Evolutionary conservation across 371 early-diverging fungal species (phyloP), one percentile per base, ranked within the genome.

Genomic region (Circinella umbellata): DNA sequence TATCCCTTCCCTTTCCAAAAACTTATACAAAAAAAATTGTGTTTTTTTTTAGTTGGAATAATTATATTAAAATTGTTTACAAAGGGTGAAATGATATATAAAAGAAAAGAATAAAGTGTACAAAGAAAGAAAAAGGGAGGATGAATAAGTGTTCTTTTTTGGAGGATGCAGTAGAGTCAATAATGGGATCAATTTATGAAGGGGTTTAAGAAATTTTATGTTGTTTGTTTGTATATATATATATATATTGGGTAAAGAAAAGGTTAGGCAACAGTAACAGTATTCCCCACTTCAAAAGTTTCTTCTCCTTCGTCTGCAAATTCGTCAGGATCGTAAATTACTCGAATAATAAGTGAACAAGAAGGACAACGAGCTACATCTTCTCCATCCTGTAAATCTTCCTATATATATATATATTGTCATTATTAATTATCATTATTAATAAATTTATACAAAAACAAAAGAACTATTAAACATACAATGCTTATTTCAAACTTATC

Each of bases 311-410:
- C 82, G 53, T 80, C 85, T 39, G 71, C 73, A 67, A 90, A 86
- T n/a, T 90, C 91, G 62, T 86, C 93, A 0, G 91, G 92, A 73
- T 95, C 94, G 74, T 93, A 95, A 65, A 95, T 89, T 36, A 95
- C 93, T 68, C 90, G 81, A 69, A 99, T 89, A 54, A 98, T 88
- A 49, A 99, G 86, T 8, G 99, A 98, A 78, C 99, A 99, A 65
- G 94, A 93, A 18, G 98, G 98, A 76, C 99, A 99, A 63, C 88
- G 89, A 39, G 97, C 99, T 63, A 97, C 89, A 66, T 96, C 96
- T 69, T 98, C 99, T 39, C 98, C 98, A 73, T 94, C 92, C 54
- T 77, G 75, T n/a, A 99, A 73, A 51, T 98, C 96, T 57, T 96
- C 96, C 85, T 91, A 49, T 11, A 51, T 13, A 17, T 15, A 51